phyloP scores from a whole-genome alignment of 2,329 filamentous ascomycete genomes.

The Aspergillus caelatus region DNA sequence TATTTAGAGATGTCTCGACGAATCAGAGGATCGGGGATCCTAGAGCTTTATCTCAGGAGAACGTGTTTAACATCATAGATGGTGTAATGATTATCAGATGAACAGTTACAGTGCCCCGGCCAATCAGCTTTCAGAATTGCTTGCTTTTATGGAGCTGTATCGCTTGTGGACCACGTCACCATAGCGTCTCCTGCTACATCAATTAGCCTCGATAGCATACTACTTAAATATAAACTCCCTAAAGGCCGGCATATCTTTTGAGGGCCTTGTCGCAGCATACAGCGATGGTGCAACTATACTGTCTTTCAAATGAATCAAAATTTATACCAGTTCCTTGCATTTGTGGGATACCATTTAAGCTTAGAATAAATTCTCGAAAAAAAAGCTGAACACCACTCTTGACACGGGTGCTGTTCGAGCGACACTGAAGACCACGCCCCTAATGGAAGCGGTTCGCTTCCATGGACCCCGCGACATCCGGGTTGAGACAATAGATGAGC shows the following conservation, averaged over 20 bases:
- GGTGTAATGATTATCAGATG: slow-evolving; percentile 7
- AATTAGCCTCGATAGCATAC: neutral
- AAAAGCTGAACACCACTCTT: slow-evolving; percentile 9
- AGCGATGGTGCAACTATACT: neutral
- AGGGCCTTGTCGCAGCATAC: neutral
- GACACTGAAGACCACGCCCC: slow-evolving; percentile 2
- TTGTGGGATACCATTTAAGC: neutral
- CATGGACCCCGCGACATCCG: slow-evolving; percentile 40
- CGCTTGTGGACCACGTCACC: slow-evolving; percentile 1
- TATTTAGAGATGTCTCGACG: neutral
- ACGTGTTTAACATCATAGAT: slow-evolving; percentile 6
- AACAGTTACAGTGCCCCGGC: neutral
- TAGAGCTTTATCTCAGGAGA: neutral
- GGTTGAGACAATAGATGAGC: slow-evolving; percentile 39
- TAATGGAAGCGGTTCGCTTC: slow-evolving; percentile 42
- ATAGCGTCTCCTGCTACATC: neutral
- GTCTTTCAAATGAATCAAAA: neutral
- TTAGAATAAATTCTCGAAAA: neutral
- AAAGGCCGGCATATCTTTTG: neutral
- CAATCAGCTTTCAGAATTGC: neutral
- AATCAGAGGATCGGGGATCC: neutral
- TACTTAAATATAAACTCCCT: neutral
- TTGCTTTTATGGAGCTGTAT: neutral
- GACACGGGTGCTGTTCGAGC: slow-evolving; percentile 7
- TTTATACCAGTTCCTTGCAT: neutral